Conservation (phyloP, 1,284 basidiomycete species). For the Cryptococcus amylolentus region DNA sequence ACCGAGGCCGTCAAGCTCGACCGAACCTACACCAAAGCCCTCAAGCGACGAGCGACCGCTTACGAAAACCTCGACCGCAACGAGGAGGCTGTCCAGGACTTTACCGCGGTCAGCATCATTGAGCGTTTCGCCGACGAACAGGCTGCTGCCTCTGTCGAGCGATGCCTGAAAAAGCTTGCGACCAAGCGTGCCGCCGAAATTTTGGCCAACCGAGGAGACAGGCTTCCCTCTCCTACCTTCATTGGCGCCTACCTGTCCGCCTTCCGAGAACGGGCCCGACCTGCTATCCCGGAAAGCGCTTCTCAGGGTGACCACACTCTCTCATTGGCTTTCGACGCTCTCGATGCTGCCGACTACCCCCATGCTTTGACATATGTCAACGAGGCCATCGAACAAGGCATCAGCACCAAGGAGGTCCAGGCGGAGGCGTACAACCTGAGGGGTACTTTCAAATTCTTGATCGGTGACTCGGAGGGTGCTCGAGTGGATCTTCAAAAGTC, state of each 20-base stretch:
- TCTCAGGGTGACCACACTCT: constrained; percentile 80
- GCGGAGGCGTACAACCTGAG: constrained; percentile 90
- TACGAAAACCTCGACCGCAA: constrained; percentile 72
- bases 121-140: constrained; percentile 84
- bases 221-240: constrained; percentile 86
- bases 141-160: constrained; percentile 79
- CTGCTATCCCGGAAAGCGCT: constrained; percentile 70
- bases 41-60: constrained; percentile 87
- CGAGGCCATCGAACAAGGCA: constrained; percentile 82
- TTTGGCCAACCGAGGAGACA: constrained; percentile 63
- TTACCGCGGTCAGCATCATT: constrained; percentile 90
- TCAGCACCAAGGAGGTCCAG: constrained; percentile 70
- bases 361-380: constrained; percentile 77
- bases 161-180: constrained; percentile 83
- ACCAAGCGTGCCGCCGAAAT: constrained; percentile 33
- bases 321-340: constrained; percentile 73
- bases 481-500: constrained; percentile 79
- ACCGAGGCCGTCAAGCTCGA: constrained; percentile 84
- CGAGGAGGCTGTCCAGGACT: constrained; percentile 80
- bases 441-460: constrained; percentile 96
- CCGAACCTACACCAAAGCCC: constrained; percentile 84
- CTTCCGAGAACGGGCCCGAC: constrained; percentile 77
- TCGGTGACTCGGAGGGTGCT: constrained; percentile 78
- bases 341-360: constrained; percentile 79
- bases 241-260: constrained; percentile 95